Base-by-base conservation (phyloP, 2,329 filamentous ascomycete genomes). In the Penicillium verrucosum region DNA sequence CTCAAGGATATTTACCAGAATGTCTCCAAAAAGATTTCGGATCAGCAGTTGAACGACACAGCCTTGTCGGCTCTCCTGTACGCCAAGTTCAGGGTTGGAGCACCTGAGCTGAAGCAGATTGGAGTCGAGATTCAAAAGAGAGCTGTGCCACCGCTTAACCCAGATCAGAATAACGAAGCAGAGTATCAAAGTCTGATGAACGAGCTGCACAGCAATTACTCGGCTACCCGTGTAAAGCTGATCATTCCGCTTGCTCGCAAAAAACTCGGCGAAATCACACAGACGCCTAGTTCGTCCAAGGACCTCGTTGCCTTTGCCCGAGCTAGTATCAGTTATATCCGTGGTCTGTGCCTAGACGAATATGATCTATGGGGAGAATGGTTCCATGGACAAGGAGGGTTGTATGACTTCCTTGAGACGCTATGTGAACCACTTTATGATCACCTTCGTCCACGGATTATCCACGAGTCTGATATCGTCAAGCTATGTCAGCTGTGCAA, bases 31-130 rank as follows among this genome's bases (percentile, higher is more conserved):
- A 82, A 85, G 54, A 86, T 85, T 64, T 83, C 85, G 34, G 84
- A 87, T 59, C 81, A 83, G n/a, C 84, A 87, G 62, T 74, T 88
- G 41, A 89, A 88, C 60, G 87, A 89, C 60, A 88, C 87, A 1
- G 88, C 86, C 2, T 85, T 89, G 76, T 89, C 87, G 23, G 85
- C 87, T 10, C 73, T 89, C 9, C 74, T 89, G 2, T 89, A 89
- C 65, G 86, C 87, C 21, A 89, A 89, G 63, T 90, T 89, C 60
- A 79, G 86, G 27, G 83, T 88, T 25, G 84, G 83, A 43, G 87
- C 87, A 2, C 80, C 83, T 4, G 84, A 88, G 60, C 73, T 89
- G 52, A 87, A 89, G 69, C 79, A 81, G 52, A 79, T 89, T 41
- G 87, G 86, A 9, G 72, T 86, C 23, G 85, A 88, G 65, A 87